Evolutionary conservation across 176 grass and related monocot species (phyloP), one percentile per base, ranked within the genome.

Genomic region (Juncus effusus): DNA sequence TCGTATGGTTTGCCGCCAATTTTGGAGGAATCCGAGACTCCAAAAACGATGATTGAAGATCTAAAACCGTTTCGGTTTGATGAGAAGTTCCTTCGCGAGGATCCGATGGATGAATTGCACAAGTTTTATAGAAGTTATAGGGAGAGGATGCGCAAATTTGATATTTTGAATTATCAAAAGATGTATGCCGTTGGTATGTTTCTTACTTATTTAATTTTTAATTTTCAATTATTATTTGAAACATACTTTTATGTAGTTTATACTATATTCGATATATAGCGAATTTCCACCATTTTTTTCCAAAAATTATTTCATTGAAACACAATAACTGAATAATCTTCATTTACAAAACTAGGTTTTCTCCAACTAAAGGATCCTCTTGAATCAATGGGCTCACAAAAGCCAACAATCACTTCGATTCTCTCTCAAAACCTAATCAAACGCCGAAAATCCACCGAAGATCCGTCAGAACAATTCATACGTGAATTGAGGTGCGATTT

Each of bases 61-160:
- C 73, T 99, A 28, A 93, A 99, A 42, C 83, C 94, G 15, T 99
- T 88, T 88, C 85, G 77, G 83, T 86, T 87, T 0, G 86, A 93
- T 3, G 76, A 85, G 13, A 93, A 93, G 61, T 93, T 99, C 72
- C 64, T 90, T 7, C 94, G 73, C 0, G 89, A 99, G 38, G 89
- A 89, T 36, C 88, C 94, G 0, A 90, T 93, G 83, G 94, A 99
- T 13, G 89, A 99, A 77, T 75, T 99, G 69, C 85, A 87, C 52
- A 93, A 99, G 81, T 99, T 99, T 72, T 93, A 87, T 68, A 99
- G 87, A 65, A 82, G 85, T 69, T 99, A 99, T 47, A 86, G 86
- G 73, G 89, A 93, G 75, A 99, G 89, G 76, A 93, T 99, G 89
- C 85, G 89, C 69, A 99, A 99, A 73, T 77, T 99, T 51, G 94